A percentile compares a stretch with the other conserved stretches of the same genome.
These are phyloP conservation scores for Talaromyces sp. DNA, from an alignment of 2,329 filamentous ascomycete species.

Conservation along the genomic window DNA sequence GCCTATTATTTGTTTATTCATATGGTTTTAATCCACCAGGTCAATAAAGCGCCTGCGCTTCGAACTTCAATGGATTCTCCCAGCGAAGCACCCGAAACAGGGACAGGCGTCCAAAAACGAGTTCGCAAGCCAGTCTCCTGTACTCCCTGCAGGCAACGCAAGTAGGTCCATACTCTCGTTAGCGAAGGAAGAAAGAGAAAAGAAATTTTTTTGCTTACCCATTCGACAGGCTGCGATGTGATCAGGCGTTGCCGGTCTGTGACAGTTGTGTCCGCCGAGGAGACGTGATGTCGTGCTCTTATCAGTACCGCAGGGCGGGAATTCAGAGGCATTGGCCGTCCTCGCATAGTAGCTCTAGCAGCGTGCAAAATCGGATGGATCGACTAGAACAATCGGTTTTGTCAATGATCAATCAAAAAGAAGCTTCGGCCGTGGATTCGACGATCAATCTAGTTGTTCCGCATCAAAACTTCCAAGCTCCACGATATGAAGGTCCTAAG, in stretches of 20 bases:
- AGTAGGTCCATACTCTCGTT: not conserved
- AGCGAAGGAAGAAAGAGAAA: too few relatives aligned
- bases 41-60: not conserved
- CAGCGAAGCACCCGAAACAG: not conserved
- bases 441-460: not conserved
- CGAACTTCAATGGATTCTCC: not conserved
- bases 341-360: not conserved
- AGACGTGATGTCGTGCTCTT: slow-evolving; percentile 5
- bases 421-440: not conserved
- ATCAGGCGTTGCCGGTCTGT: not conserved
- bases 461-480: not conserved
- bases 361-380: slow-evolving; percentile 6
- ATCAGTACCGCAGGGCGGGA: slow-evolving; percentile 1
- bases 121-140: not conserved
- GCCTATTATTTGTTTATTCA: not conserved
- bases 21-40: not conserved
- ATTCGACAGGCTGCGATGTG: slow-evolving; percentile 1
- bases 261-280: slow-evolving; percentile 2
- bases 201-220: not conserved
- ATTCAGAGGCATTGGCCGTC: not conserved
- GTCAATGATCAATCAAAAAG: not conserved
- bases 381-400: slow-evolving; percentile 1
- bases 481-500: not conserved
- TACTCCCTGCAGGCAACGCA: not conserved
- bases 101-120: not conserved